These are phyloP conservation scores for Erodium chrysanthum DNA, from an alignment of 441 rosid species.

Conservation along the genomic window DNA sequence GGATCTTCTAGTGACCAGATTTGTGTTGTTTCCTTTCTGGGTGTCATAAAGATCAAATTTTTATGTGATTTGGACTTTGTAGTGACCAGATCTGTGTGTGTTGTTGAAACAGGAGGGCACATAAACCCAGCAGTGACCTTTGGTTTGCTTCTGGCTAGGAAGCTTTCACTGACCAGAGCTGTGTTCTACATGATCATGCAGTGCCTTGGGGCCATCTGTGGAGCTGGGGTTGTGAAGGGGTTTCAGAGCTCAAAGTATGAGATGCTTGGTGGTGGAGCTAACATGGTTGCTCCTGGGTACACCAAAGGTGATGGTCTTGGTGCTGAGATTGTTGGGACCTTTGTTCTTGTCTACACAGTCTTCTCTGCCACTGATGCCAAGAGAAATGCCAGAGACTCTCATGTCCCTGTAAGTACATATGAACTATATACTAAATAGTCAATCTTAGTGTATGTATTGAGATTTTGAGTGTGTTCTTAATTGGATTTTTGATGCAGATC, in stretches of 20 bases:
- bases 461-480: not conserved
- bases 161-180: conserved; percentile 19
- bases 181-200: conserved; percentile 21
- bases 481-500: not conserved
- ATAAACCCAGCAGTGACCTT: conserved; percentile 21
- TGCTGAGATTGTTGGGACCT: conserved; percentile 12
- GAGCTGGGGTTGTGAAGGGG: conserved; percentile 20
- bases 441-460: too few species aligned
- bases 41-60: not conserved
- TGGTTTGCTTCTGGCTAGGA: conserved; percentile 20
- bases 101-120: conserved; percentile 18
- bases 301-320: conserved; percentile 21
- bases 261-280: conserved; percentile 12
- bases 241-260: conserved; percentile 13
- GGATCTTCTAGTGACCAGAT: too few species aligned
- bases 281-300: conserved; percentile 12
- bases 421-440: too few species aligned
- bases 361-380: conserved; percentile 24
- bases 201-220: conserved; percentile 19
- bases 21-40: too few species aligned
- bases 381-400: conserved; percentile 21
- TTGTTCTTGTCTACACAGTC: conserved; percentile 20
- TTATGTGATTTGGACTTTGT: not conserved
- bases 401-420: conserved; percentile 15
- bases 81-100: conserved; percentile 1